Evolutionary conservation across 2,329 filamentous ascomycete genomes (phyloP).

Genomic region (Aschersonia sp.): DNA sequence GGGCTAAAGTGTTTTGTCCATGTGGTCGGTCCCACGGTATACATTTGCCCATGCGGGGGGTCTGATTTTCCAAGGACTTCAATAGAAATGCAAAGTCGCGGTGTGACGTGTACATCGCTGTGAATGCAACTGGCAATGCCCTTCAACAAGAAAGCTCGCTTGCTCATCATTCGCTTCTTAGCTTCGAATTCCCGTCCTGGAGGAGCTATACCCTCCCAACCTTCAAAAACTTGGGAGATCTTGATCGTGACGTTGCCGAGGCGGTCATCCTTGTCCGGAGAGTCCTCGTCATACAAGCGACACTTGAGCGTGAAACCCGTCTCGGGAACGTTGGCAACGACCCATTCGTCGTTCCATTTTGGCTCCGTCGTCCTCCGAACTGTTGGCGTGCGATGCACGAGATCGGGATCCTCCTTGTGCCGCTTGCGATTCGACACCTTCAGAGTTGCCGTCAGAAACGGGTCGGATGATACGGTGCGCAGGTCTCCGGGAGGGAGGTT

Average conservation of each 20-base stretch:
- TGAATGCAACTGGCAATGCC: constrained; percentile 50
- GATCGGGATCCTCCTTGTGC: constrained; percentile 72
- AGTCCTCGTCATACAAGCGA: constrained; percentile 80
- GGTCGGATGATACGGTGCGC: constrained; percentile 64
- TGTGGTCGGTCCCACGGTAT: constrained; percentile 61
- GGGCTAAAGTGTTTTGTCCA: constrained; percentile 82
- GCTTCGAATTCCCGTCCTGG: constrained; percentile 47
- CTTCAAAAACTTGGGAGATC: constrained; percentile 42
- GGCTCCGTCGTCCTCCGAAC: constrained; percentile 59
- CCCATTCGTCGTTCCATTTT: constrained; percentile 73
- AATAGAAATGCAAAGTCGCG: constrained; percentile 57
- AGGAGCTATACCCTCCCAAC: constrained; percentile 55
- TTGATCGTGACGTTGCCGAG: constrained; percentile 72
- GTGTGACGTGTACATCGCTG: constrained; percentile 50
- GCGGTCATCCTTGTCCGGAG: constrained; percentile 70
- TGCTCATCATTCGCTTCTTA: constrained; percentile 76
- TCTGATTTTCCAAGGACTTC: constrained; percentile 66
- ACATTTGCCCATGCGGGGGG: constrained; percentile 52
- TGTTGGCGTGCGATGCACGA: constrained; percentile 64
- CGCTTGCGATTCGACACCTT: constrained; percentile 53
- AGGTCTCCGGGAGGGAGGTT: constrained; percentile 78
- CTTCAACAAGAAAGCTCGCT: constrained; percentile 68
- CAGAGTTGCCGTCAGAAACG: constrained; percentile 67
- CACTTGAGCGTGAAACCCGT: constrained; percentile 76
- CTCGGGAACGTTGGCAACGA: constrained; percentile 72